phyloP scores from a whole-genome alignment of 768 basidiomycete genomes.

The Glaciozyma martinii region DNA sequence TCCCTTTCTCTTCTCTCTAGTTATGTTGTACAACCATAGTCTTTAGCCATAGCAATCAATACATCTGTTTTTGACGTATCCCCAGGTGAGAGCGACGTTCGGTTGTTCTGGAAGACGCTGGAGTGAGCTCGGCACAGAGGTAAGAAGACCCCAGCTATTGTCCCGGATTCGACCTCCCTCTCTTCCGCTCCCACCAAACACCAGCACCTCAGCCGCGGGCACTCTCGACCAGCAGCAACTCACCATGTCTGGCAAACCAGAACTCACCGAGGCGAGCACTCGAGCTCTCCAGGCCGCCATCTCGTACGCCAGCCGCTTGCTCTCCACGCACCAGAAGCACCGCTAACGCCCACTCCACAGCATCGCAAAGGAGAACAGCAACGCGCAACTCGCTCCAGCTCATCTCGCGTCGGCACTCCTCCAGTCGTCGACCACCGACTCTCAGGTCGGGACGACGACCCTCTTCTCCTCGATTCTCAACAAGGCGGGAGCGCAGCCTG shows the following conservation, averaged over 20 bases:
- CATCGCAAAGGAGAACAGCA: constrained; percentile 22
- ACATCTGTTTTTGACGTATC: no score
- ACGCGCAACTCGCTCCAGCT: constrained; percentile 45
- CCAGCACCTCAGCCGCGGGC: no score
- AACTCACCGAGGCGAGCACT: constrained; percentile 8
- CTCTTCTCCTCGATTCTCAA: constrained; percentile 18
- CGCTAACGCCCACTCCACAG: constrained; percentile 48
- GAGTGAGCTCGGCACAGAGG: no score
- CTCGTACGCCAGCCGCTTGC: constrained; percentile 17
- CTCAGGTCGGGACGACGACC: neutral
- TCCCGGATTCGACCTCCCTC: no score
- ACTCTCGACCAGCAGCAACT: neutral
- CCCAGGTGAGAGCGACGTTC: no score
- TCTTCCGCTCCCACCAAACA: no score
- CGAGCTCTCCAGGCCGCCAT: constrained; percentile 4
- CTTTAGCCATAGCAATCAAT: no score
- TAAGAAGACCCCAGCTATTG: no score
- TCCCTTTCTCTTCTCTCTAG: neutral
- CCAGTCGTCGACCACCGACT: constrained; percentile 47
- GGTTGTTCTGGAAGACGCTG: no score
- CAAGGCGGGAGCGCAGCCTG: constrained; percentile 66
- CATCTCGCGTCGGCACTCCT: constrained; percentile 76
- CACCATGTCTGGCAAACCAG: no score
- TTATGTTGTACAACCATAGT: no score
- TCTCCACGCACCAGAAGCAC: constrained; percentile 44